Percentiles rank a stretch among this genome's conserved stretches.
phyloP scores from a whole-genome alignment of 2,329 filamentous ascomycete species.

The Lasiodiplodia citricola region DNA sequence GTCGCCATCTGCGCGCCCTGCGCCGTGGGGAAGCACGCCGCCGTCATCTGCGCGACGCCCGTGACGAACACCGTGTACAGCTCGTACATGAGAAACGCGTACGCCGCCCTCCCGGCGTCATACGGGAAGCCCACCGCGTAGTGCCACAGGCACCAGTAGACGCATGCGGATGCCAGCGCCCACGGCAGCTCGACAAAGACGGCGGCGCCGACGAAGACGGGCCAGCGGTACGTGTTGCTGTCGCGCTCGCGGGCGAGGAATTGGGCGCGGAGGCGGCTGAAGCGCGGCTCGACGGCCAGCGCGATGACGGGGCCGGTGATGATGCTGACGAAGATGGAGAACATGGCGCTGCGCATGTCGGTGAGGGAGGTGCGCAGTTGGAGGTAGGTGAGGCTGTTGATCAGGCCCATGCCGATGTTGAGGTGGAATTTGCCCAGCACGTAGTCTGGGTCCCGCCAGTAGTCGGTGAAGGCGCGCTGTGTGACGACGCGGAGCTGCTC shows the following conservation, averaged over 20 bases:
- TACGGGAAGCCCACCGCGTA: slow-evolving; percentile 76
- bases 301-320: slow-evolving; percentile 2
- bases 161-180: slow-evolving; percentile 70
- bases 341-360: background rate
- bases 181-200: slow-evolving; percentile 82
- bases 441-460: background rate
- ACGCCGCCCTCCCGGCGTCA: slow-evolving; percentile 68
- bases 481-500: background rate
- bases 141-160: slow-evolving; percentile 79
- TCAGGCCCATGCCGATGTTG: background rate
- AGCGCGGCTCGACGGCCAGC: slow-evolving; percentile 4
- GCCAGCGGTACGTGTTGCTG: slow-evolving; percentile 68
- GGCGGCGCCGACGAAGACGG: slow-evolving; percentile 77
- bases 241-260: background rate
- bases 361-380: background rate
- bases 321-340: slow-evolving; percentile 6
- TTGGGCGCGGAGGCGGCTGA: background rate
- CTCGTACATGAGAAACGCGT: slow-evolving; percentile 76
- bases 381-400: slow-evolving; percentile 3
- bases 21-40: slow-evolving; percentile 67
- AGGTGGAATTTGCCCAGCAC: background rate
- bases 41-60: slow-evolving; percentile 79
- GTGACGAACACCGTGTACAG: slow-evolving; percentile 75
- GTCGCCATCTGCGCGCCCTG: slow-evolving; percentile 73
- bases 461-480: background rate